A percentile compares a stretch with the other conserved stretches of the same genome.
Conservation (phyloP, 306 rosid species). For the Luffa acutangula region DNA sequence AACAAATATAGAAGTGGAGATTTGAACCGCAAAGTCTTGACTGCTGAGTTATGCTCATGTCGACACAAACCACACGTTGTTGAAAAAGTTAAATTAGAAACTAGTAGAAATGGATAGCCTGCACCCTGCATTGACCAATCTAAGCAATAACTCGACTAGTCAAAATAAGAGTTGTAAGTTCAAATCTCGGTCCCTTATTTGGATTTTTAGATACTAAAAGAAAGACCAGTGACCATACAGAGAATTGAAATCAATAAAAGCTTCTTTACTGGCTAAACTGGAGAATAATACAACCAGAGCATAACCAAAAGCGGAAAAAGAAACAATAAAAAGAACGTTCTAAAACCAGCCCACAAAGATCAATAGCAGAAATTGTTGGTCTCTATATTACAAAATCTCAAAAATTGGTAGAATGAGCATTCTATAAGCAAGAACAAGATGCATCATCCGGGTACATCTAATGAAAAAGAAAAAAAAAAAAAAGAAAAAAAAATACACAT, state of each 20-base stretch:
- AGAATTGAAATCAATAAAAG: too few relatives aligned
- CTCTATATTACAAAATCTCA: slow-evolving; percentile 6
- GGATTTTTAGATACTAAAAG: too few relatives aligned
- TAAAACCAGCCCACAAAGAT: not conserved
- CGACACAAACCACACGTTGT: too few relatives aligned
- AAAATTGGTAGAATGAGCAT: not conserved
- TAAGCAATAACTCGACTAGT: too few relatives aligned
- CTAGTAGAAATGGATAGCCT: not conserved
- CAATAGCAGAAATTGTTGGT: not conserved
- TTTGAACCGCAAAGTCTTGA: too few relatives aligned
- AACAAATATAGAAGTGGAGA: not conserved
- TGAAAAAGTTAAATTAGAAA: not conserved
- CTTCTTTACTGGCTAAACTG: not conserved
- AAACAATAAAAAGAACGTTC: not conserved
- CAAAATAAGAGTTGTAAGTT: too few relatives aligned
- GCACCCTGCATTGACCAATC: too few relatives aligned
- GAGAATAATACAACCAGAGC: not conserved
- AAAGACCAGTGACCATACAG: too few relatives aligned
- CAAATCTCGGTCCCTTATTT: too few relatives aligned
- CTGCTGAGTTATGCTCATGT: too few relatives aligned
- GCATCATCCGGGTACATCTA: not conserved
- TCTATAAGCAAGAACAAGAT: not conserved
- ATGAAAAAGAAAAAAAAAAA: not conserved
- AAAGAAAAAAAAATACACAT: not conserved
- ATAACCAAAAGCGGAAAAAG: not conserved